Evolutionary conservation across 305 asterid species (phyloP).

Genomic region (Rubia occidens): DNA sequence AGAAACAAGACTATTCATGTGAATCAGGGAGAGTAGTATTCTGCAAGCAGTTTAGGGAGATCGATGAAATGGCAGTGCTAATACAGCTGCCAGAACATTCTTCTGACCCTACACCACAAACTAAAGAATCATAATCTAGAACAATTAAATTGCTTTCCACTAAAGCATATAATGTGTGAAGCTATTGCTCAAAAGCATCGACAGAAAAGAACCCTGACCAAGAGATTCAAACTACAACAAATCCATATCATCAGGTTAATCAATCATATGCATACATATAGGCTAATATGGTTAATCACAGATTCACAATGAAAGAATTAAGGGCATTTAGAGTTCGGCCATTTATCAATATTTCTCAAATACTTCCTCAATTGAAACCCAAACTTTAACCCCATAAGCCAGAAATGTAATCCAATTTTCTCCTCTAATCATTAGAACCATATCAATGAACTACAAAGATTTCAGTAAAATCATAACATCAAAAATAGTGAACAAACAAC

Average conservation of each 20-base stretch:
- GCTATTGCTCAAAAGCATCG: background rate
- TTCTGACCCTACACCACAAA: background rate
- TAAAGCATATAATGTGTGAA: background rate
- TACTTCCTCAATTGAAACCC: background rate
- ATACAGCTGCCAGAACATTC: background rate
- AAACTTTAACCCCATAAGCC: background rate
- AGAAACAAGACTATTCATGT: no score
- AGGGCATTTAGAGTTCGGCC: background rate
- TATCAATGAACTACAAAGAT: background rate
- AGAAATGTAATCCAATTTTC: background rate
- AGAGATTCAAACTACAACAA: background rate
- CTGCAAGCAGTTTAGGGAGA: background rate
- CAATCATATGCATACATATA: no score
- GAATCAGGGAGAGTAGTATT: no score
- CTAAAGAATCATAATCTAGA: background rate
- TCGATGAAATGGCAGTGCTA: background rate
- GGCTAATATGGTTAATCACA: background rate
- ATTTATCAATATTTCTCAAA: background rate
- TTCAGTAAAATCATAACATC: background rate
- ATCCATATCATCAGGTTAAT: background rate
- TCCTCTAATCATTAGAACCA: slow-evolving; percentile 1
- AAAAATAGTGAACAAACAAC: background rate
- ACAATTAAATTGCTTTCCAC: background rate
- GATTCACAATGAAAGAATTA: background rate
- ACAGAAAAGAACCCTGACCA: background rate